phyloP scores from a whole-genome alignment of 2,329 filamentous ascomycete genomes.

The Talaromyces islandicus region DNA sequence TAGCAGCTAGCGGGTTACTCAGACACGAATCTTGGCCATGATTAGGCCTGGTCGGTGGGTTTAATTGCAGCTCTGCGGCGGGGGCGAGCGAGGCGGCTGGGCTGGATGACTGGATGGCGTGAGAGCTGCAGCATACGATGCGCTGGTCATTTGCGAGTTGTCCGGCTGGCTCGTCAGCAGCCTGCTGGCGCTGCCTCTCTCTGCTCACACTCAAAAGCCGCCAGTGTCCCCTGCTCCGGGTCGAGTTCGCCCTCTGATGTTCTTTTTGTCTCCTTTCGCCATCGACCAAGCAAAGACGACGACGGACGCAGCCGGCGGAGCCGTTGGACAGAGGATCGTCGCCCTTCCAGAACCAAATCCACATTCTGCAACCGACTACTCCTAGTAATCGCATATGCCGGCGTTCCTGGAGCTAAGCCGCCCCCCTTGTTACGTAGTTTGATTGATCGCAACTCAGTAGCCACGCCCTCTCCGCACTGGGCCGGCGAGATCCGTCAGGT shows the following conservation, averaged over 20 bases:
- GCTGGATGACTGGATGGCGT: background rate
- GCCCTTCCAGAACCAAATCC: background rate
- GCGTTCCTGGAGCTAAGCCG: slow-evolving; percentile 1
- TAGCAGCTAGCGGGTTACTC: background rate
- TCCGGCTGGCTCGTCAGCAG: background rate
- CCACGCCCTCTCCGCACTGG: background rate
- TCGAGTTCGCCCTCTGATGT: background rate
- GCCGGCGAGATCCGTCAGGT: background rate
- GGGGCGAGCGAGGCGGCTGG: background rate
- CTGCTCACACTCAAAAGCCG: slow-evolving; percentile 1
- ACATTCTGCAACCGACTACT: background rate
- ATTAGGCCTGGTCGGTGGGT: background rate
- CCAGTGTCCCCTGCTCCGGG: background rate
- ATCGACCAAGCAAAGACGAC: background rate
- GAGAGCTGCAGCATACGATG: slow-evolving; percentile 11
- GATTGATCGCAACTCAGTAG: background rate
- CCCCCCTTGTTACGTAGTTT: background rate
- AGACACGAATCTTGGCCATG: background rate
- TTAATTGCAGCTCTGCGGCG: background rate
- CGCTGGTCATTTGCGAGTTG: slow-evolving; percentile 13
- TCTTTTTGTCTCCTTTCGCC: background rate
- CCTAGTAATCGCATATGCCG: background rate
- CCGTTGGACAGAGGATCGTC: background rate
- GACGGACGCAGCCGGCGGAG: background rate
- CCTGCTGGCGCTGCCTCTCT: background rate